phyloP scores from a whole-genome alignment of 345 rosid genomes.

The Corchorus olitorius region DNA sequence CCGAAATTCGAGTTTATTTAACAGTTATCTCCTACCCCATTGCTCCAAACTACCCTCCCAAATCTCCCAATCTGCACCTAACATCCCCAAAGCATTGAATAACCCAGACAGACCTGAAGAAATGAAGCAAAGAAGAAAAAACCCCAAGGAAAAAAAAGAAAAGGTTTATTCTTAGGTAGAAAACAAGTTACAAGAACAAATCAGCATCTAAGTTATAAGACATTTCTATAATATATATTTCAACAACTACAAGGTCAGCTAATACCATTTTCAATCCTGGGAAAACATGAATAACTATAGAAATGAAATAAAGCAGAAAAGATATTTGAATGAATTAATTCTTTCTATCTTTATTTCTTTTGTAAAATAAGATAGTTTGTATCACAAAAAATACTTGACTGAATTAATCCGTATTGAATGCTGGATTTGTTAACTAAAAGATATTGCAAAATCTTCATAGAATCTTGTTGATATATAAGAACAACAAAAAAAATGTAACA shows the following conservation, averaged over 20 bases:
- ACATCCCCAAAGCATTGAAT: slow-evolving; percentile 4
- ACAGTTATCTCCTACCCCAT: slow-evolving; percentile 22
- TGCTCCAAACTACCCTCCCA: slow-evolving; percentile 21
- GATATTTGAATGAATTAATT: background rate
- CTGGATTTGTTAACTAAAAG: slow-evolving; percentile 30
- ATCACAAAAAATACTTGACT: slow-evolving; percentile 21
- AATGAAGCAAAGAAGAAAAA: background rate
- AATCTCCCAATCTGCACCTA: slow-evolving; percentile 28
- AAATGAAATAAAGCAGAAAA: slow-evolving; percentile 24
- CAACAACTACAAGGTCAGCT: slow-evolving; percentile 30
- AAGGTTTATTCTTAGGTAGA: slow-evolving; percentile 2
- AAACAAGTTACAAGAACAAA: slow-evolving; percentile 1
- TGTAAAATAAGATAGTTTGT: slow-evolving; percentile 22
- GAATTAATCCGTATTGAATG: slow-evolving; percentile 32
- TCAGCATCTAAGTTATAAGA: slow-evolving; percentile 34
- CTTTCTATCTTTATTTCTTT: background rate
- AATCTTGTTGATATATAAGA: slow-evolving; percentile 28
- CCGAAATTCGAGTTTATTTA: slow-evolving; percentile 5
- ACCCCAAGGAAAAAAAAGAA: background rate
- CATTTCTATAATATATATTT: slow-evolving; percentile 29
- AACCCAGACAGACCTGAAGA: slow-evolving; percentile 9
- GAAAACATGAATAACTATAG: slow-evolving; percentile 21
- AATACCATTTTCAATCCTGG: slow-evolving; percentile 10
- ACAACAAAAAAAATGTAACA: slow-evolving; percentile 19
- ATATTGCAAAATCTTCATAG: slow-evolving; percentile 24